Evolutionary conservation across 2,329 filamentous ascomycete genomes (phyloP), one percentile per base, ranked within the genome.

Genomic region (Penicillium vulpinum): DNA sequence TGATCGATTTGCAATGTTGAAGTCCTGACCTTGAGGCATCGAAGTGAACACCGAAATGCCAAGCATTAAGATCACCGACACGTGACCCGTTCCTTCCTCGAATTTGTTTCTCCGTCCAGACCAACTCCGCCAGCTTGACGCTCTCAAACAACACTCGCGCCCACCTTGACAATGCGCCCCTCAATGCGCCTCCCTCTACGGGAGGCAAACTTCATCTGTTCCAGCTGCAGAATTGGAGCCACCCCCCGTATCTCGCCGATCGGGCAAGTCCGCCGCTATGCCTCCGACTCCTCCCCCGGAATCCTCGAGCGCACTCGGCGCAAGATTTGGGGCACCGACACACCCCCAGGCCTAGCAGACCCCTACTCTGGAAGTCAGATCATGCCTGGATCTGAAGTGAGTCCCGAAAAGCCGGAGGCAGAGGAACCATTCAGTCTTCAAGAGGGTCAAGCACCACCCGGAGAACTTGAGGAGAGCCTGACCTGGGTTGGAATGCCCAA

Each of bases 401-500:
- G n/a, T 10, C 22, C 45, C 4, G 45, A 16, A 49, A 29, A 55
- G 26, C 10, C 31, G 4, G 21, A 10, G 8, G 1, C 21, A 40
- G 56, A 38, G n/a, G 48, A 56, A 24, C 13, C 16, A 15, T 46
- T 52, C 40, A 35, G 21, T 21, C 54, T 56, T 33, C 13, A 44
- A 52, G 28, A 22, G 18, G 44, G 47, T 26, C 10, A 50, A 26
- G 26, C 21, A 26, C 24, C 4, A n/a, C 4, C 18, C 22, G 39
- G 57, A 24, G 46, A 62, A 33, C 18, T 41, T 21, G 60, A 55
- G 13, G 43, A 57, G 31, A 33, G 65, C 18, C 48, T 51, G 36
- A 49, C 73, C 4, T 84, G 82, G 80, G 73, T 83, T 51, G 81
- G 80, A 0, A 69, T 88, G 57, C 77, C 82, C 62, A 74, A 72